Evolutionary conservation across 495 filamentous ascomycete species (phyloP), one percentile per base, ranked within the genome.

Genomic region (Xylaria sp.): DNA sequence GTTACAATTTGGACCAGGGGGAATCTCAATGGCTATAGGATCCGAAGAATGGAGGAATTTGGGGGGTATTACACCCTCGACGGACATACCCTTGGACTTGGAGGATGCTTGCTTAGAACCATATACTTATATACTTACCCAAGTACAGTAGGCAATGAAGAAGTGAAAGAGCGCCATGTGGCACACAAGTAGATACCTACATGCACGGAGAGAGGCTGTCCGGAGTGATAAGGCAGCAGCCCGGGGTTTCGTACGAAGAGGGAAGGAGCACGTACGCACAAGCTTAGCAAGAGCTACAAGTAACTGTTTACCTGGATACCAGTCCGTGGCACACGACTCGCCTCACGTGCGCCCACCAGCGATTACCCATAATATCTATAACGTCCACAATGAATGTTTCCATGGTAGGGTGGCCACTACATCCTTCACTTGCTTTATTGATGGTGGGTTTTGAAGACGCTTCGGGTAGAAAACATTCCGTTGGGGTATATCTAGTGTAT

Each of bases 181-280:
- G 14, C 21, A 17, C 26, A 46, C 1, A 14, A 44, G 12, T 33
- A 21, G 40, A 40, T 43, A 21, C 0, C 0, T 5, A 48, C 5
- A 2, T 19, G 14, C 40, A 11, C 40, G n/a, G 4, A 6, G 19
- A n/a, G 1, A 63, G 15, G 37, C 26, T 41, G 24, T n/a, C 17
- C 7, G n/a, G 41, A 26, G 40, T 21, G 26, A 46, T 7, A 31
- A 59, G 29, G 67, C 55, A 69, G 26, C 52, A 58, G 9, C 65
- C 50, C 1, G 15, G 17, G 9, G 9, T 35, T 19, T 40, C 33
- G 3, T 9, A 12, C 0, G 33, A 37, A 24, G 33, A 59, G 37
- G 31, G 57, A 59, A 59, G 4, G 57, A 59, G 33, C 19, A 37
- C 1, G 5, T 40, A 35, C 33, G 9, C n/a, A n/a, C n/a, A 17